Conservation (phyloP, 352 stramenopile species). For the Peronosclerospora sorghi region DNA sequence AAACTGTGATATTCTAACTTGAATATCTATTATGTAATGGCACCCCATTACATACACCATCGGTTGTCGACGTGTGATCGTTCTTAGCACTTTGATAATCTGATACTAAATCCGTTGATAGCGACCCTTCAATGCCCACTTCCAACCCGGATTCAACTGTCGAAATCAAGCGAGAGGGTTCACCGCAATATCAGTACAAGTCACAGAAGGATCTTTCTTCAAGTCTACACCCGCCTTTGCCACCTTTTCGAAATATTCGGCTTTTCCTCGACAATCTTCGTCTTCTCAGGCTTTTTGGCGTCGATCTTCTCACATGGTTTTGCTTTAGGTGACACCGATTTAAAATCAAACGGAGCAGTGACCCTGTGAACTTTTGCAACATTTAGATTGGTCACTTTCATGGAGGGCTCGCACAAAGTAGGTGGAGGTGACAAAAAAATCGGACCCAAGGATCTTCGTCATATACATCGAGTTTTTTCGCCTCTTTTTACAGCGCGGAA, state of each 20-base stretch:
- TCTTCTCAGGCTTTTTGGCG: slow-evolving; percentile 13
- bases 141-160: slow-evolving; percentile 43
- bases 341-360: too few relatives aligned
- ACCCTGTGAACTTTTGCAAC: slow-evolving; percentile 9
- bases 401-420: slow-evolving; percentile 49
- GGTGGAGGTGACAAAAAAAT: too few relatives aligned
- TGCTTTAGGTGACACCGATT: slow-evolving; percentile 49
- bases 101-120: too few relatives aligned
- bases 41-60: too few relatives aligned
- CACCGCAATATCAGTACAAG: slow-evolving; percentile 10
- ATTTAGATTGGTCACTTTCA: slow-evolving; percentile 20
- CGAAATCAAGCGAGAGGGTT: slow-evolving; percentile 60
- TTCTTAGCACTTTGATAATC: too few relatives aligned
- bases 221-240: slow-evolving; percentile 1
- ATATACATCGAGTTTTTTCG: too few relatives aligned
- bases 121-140: too few relatives aligned
- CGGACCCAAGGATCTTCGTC: too few relatives aligned
- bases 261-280: slow-evolving; percentile 11
- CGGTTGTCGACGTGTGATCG: too few relatives aligned
- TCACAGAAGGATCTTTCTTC: not conserved
- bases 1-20: too few relatives aligned
- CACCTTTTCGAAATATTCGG: too few relatives aligned
- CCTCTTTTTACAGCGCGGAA: slow-evolving; percentile 18
- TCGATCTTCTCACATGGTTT: slow-evolving; percentile 25
- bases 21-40: too few relatives aligned